Evolutionary conservation across 2,329 filamentous ascomycete species (phyloP), one percentile per base, ranked within the genome.

Genomic region (Aspergillus sojae): DNA sequence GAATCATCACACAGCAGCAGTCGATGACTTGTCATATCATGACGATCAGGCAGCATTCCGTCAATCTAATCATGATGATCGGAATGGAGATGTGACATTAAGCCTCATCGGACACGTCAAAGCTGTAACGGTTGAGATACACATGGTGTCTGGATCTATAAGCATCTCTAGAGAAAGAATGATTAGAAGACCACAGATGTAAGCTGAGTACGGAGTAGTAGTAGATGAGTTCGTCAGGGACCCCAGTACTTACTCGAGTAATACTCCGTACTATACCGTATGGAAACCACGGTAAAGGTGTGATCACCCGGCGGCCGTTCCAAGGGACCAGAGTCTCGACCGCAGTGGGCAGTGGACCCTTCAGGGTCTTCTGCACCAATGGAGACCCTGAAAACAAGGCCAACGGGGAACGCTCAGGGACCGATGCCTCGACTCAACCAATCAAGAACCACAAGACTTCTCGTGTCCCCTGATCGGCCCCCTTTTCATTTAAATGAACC

Each of bases 401-500:
- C 46, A 56, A 34, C 45, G 56, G 43, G 16, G 41, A 41, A 56
- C 10, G 48, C 60, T 65, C 67, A 68, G 69, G 68, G 60, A 67
- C 68, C 64, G 43, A 62, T 61, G 19, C 16, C 36, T 19, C 26
- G 23, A 14, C 1, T 1, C 45, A 16, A 3, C 68, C 69, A 71
- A 71, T 71, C n/a, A 64, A 1, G 4, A 5, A 7, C 4, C 10
- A 3, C 11, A 14, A 23, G 36, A 16, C 4, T 30, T 23, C 30
- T 53, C n/a, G 48, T 36, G 32, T 61, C 67, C 64, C 67, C 63
- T 69, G 67, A 68, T 64, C 62, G 57, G 45, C 61, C 67, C 69
- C 67, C 65, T 69, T 68, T 69, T 68, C 63, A 65, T 63, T 66
- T 58, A 34, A 59, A 59, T 62, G 60, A 61, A 57, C 50, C 54